These are phyloP conservation scores for Aspergillus indologenus DNA, from an alignment of 495 filamentous ascomycete species.

Conservation along the genomic window DNA sequence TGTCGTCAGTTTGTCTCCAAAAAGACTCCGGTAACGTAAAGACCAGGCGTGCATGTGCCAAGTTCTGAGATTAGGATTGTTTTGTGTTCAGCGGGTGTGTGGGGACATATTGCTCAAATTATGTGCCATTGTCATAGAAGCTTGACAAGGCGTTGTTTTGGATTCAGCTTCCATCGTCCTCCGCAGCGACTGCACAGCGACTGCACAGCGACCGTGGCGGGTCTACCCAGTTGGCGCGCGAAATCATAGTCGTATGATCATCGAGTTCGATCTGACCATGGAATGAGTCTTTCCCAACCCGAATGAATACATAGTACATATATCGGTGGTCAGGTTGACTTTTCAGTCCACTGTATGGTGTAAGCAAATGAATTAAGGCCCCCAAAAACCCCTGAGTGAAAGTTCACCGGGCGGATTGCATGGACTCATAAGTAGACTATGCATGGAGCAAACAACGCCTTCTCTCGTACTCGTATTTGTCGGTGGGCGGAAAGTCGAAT, in stretches of 20 bases:
- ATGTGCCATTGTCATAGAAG: no score
- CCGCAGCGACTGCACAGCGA: no score
- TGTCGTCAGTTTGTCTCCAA: neutral
- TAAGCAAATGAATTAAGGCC: neutral
- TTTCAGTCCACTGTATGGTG: neutral
- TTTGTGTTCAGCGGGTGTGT: neutral
- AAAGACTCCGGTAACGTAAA: neutral
- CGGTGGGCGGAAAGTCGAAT: neutral
- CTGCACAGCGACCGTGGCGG: no score
- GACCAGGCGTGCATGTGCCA: constrained; percentile 1
- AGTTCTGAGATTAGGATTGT: constrained; percentile 7
- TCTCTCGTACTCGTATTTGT: constrained; percentile 2
- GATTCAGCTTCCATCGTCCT: neutral
- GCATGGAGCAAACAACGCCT: neutral
- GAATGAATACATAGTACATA: no score
- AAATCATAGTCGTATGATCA: neutral
- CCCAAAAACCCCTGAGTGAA: neutral
- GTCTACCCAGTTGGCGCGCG: neutral
- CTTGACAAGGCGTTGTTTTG: neutral
- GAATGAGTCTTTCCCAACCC: no score
- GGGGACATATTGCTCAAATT: no score
- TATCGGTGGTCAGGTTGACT: no score
- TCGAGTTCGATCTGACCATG: neutral
- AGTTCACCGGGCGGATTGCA: no score
- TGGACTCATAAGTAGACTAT: no score